Evolutionary conservation across 2,329 filamentous ascomycete genomes (phyloP), one percentile per base, ranked within the genome.

Genomic region (Dothistroma pini): DNA sequence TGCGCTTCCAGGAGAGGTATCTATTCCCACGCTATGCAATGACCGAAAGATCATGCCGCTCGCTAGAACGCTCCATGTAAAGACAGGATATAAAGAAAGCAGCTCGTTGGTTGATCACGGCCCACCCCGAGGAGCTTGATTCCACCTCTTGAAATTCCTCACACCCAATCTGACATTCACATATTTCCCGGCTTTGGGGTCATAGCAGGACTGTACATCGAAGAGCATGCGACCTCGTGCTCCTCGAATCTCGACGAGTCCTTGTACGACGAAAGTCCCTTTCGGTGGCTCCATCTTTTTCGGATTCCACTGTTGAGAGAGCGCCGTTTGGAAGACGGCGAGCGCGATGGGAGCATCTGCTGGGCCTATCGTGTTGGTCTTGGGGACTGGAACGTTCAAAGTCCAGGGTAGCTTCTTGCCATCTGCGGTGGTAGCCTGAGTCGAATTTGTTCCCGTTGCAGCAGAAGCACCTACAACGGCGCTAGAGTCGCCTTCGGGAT

Each of bases 191-290:
- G 68, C 60, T 52, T 75, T 75, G 0, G 79, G 79, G 59, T 82
- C 78, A 63, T 82, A 83, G 5, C 71, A 74, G 5, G 74, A 77
- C 9, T 68, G 61, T 2, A 82, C 77, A 59, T 81, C 78, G n/a
- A 82, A 63, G 5, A 77, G 75, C 59, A 78, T 66, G 48, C 71
- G 72, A 0, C 76, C 79, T 50, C 70, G 73, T 9, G 71, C 67
- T 7, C 80, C 80, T n/a, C 74, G 69, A 2, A 82, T 66, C 59
- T 82, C 78, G 1, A 83, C 71, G 35, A 81, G 58, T 4, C 80
- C 81, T 1, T 72, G 69, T 12, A 83, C 75, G 0, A 77, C 61
- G 56, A 82, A 75, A 2, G 73, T 75, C 2, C 81, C 81, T 12
- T 79, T 74, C 5, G 80, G 79, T 0, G 76, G 69, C 38, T 77